phyloP scores from a whole-genome alignment of 768 basidiomycete genomes.

The Hirschioporus abietinus region DNA sequence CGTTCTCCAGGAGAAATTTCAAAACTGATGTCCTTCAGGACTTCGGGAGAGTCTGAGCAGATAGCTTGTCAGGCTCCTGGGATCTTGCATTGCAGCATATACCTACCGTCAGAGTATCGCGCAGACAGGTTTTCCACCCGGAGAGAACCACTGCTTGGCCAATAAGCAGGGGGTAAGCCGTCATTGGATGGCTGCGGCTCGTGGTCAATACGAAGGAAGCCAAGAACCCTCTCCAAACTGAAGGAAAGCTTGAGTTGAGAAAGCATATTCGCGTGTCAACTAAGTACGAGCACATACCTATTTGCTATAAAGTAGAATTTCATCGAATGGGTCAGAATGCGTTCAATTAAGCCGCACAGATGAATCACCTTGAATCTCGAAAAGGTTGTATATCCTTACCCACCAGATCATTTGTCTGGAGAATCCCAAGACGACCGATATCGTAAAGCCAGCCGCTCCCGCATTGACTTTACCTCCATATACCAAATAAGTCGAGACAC shows the following conservation, averaged over 20 bases:
- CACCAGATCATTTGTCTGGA: conserved; percentile 24
- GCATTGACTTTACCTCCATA: conserved; percentile 33
- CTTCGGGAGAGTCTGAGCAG: conserved; percentile 40
- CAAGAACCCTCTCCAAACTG: conserved; percentile 36
- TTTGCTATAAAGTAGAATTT: conserved; percentile 10
- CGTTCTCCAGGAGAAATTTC: conserved; percentile 48
- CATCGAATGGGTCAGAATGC: neutral
- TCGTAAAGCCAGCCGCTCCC: conserved; percentile 45
- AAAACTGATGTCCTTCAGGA: conserved; percentile 52
- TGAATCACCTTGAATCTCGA: conserved; percentile 36
- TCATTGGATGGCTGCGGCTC: conserved; percentile 31
- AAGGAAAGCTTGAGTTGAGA: neutral
- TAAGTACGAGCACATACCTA: conserved; percentile 6
- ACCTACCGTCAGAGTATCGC: conserved; percentile 23
- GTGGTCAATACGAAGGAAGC: conserved; percentile 42
- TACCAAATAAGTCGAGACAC: conserved; percentile 51
- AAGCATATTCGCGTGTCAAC: neutral
- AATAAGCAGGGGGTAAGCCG: conserved; percentile 45
- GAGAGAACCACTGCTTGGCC: conserved; percentile 44
- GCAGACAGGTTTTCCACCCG: conserved; percentile 40
- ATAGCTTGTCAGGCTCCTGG: neutral
- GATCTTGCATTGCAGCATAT: neutral
- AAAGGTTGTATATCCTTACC: conserved; percentile 37
- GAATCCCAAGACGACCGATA: conserved; percentile 30
- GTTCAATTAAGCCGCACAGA: no score